These are phyloP conservation scores for Dioszegia aurantiaca DNA, from an alignment of 768 basidiomycete genomes.

Conservation along the genomic window DNA sequence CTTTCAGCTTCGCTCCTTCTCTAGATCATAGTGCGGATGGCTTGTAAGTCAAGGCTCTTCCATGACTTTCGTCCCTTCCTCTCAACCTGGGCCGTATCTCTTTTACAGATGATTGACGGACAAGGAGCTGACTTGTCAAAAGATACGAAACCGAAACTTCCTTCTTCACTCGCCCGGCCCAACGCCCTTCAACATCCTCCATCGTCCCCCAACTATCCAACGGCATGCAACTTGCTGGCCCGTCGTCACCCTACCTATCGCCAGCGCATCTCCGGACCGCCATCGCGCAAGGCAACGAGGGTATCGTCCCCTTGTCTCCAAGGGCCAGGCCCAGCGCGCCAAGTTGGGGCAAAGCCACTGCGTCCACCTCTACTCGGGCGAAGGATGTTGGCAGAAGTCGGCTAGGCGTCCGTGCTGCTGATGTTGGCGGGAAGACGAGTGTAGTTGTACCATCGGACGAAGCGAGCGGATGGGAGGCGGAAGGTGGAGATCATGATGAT, in stretches of 20 bases:
- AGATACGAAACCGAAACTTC: slow-evolving; percentile 14
- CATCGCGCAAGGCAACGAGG: slow-evolving; percentile 35
- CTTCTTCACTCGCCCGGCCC: slow-evolving; percentile 4
- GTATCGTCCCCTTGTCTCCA: slow-evolving; percentile 40
- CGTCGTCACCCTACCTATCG: slow-evolving; percentile 11
- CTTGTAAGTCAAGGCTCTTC: slow-evolving; percentile 2
- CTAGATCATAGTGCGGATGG: slow-evolving; percentile 9
- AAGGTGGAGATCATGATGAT: slow-evolving; percentile 52
- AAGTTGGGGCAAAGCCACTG: neutral
- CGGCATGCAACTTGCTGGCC: neutral
- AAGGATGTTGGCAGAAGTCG: slow-evolving; percentile 15
- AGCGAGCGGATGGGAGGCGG: slow-evolving; percentile 35
- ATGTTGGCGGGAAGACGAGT: neutral
- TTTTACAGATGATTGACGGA: neutral
- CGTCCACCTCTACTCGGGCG: neutral
- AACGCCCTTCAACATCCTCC: neutral
- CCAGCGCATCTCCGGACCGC: slow-evolving; percentile 13
- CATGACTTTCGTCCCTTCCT: too few species aligned
- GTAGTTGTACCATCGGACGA: slow-evolving; percentile 45
- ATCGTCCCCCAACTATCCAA: neutral
- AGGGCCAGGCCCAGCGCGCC: slow-evolving; percentile 16
- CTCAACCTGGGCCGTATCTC: too few species aligned
- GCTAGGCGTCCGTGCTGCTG: neutral
- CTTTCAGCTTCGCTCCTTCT: slow-evolving; percentile 14
- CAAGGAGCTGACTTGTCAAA: too few species aligned